Base-by-base conservation (phyloP, 768 basidiomycete genomes). In the Amanita inopinata region DNA sequence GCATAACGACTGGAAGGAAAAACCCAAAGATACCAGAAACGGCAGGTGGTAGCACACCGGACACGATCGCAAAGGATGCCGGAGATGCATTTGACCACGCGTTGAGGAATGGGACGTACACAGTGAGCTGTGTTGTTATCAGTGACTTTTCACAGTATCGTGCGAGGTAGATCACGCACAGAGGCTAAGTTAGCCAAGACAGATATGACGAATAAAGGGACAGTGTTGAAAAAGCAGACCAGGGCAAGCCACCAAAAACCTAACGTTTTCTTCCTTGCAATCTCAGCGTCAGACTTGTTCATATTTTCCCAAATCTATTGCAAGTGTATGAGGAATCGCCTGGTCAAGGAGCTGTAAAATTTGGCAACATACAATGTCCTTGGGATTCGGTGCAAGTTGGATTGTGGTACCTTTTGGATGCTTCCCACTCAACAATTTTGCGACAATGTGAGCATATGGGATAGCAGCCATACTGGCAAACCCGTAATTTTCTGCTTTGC, bases 201-300 rank as follows among this genome's bases (percentile, higher is more conserved):
- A 9, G 94, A 93, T 49, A 98, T 91, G 49, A 88, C 66, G 56
- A 93, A 76, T 12, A 99, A 66, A 14, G 96, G 96, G 7, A 94
- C 67, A 25, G 92, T 97, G 67, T 99, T 93, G 68, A 98, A 77
- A 67, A 91, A 92, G 61, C 90, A 93, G 36, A 97, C 78, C 22
- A 78, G 53, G 15, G 71, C 65, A 40, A 99, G 73, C 61, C 83
- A 73, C 27, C 83, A 46, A 61, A 88, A 86, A n/a, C 96, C 94
- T 18, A 84, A 62, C 23, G 70, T 62, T 53, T 71, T 74, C 60
- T 85, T 83, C 28, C 80, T 72, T 18, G 74, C 61, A 17, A 88
- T 57, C 50, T 86, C 80, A 5, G 61, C 71, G 12, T 83, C 69
- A 1, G 80, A 74, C 55, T 76, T 78, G 54, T 78, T 81, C 67